phyloP scores from a whole-genome alignment of 2,329 filamentous ascomycete species.

The Ascochyta koolunga region DNA sequence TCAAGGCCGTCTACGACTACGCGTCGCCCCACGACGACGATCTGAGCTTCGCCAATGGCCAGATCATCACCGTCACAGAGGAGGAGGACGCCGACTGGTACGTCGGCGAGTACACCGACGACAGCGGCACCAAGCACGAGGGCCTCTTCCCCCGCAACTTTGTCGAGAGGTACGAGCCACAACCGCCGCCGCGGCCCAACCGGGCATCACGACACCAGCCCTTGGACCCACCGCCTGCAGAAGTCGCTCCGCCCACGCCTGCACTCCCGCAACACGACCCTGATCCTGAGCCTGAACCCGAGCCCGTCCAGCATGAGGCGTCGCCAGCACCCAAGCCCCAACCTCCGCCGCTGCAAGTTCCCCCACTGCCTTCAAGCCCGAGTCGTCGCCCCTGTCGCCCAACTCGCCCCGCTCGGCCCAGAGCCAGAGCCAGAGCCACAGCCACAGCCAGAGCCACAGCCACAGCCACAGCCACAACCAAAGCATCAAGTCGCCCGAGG shows the following conservation, averaged over 20 bases:
- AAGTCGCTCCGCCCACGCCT: conserved; percentile 36
- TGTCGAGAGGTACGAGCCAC: conserved; percentile 93
- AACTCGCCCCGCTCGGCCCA: conserved; percentile 35
- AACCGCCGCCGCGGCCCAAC: conserved; percentile 82
- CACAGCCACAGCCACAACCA: neutral
- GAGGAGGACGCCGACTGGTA: conserved; percentile 96
- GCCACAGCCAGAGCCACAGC: conserved; percentile 7
- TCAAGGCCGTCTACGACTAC: conserved; percentile 97
- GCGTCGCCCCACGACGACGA: conserved; percentile 92
- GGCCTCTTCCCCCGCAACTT: conserved; percentile 97
- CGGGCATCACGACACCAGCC: conserved; percentile 64
- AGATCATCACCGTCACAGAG: conserved; percentile 92
- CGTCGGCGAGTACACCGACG: conserved; percentile 82
- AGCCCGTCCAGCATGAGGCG: conserved; percentile 26
- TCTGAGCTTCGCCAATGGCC: conserved; percentile 81
- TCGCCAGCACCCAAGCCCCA: conserved; percentile 48
- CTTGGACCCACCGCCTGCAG: conserved; percentile 39
- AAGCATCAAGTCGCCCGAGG: conserved; percentile 28
- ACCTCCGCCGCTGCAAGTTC: conserved; percentile 43
- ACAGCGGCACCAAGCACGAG: conserved; percentile 73
- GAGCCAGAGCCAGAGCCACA: too few species aligned
- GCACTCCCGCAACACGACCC: conserved; percentile 37
- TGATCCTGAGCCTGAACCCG: conserved; percentile 22
- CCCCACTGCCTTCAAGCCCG: conserved; percentile 32
- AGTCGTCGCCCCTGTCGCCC: conserved; percentile 31